A percentile compares a stretch with the other conserved stretches of the same genome.
Conservation (phyloP, 805 yeast species). For the Starmerella cellae region DNA sequence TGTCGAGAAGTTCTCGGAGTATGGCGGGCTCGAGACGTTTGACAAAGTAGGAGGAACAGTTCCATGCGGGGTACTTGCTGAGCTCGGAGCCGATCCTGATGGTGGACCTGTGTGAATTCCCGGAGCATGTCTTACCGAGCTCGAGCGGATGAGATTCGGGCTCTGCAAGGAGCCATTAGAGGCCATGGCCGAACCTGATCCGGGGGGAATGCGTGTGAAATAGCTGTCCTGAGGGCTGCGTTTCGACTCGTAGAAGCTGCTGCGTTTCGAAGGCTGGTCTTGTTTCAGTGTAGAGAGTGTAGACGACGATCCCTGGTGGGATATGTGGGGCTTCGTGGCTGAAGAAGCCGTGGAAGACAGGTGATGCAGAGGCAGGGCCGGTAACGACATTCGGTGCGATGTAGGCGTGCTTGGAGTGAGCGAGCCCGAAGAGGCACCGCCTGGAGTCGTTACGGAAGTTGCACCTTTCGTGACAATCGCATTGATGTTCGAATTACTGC, state of each 20-base stretch:
- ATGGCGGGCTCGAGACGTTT: background rate
- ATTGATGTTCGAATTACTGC: no score
- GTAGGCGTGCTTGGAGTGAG: background rate
- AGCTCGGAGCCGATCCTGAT: background rate
- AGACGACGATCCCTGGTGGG: background rate
- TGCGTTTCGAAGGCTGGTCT: background rate
- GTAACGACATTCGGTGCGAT: background rate
- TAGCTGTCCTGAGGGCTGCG: conserved; percentile 6
- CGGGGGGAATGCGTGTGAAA: conserved; percentile 4
- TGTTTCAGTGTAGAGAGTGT: background rate
- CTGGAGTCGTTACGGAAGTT: background rate
- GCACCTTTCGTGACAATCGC: no score
- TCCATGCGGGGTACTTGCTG: conserved; percentile 13
- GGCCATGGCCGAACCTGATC: no score
- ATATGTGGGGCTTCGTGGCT: background rate
- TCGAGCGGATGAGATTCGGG: no score
- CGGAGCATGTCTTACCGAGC: background rate
- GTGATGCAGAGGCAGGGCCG: no score
- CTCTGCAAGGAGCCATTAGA: no score
- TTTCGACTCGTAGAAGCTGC: background rate
- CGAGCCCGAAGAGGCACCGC: background rate
- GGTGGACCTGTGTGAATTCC: background rate
- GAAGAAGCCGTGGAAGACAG: background rate
- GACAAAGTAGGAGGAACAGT: background rate
- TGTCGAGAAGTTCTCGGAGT: background rate